Conservation (phyloP, 1,284 basidiomycete species). For the Microbotryum scabiosae region DNA sequence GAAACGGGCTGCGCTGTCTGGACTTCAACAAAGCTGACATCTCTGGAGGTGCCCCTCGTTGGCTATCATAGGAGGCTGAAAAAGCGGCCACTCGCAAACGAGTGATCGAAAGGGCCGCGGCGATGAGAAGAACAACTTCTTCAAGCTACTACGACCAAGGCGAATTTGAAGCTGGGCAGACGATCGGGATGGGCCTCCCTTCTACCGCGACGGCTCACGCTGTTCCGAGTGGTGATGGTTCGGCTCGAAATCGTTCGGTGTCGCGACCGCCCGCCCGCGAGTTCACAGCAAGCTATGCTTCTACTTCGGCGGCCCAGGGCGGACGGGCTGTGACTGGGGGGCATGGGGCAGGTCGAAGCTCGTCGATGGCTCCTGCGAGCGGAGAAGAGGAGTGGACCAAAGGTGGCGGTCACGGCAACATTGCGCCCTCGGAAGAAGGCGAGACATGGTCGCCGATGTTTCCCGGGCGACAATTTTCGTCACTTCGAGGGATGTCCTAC, state of each 20-base stretch:
- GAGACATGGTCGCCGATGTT: background rate
- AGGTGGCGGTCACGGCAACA: no score
- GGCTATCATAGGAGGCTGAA: conserved; percentile 13
- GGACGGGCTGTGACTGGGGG: no score
- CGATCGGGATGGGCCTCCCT: background rate
- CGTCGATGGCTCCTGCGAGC: no score
- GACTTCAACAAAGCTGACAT: background rate
- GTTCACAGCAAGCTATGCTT: no score
- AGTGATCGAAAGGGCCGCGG: conserved; percentile 7
- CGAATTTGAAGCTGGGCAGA: background rate
- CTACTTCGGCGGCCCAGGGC: no score
- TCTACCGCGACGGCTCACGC: background rate
- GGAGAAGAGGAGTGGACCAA: no score
- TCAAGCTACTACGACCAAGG: background rate
- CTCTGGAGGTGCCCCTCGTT: background rate
- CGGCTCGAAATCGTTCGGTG: no score
- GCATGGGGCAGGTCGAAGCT: no score
- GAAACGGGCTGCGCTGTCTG: background rate
- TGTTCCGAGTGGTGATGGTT: background rate
- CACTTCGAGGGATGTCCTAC: background rate
- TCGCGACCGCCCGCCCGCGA: no score
- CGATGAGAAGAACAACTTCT: background rate
- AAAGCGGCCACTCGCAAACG: conserved; percentile 8
- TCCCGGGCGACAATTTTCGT: conserved; percentile 5
- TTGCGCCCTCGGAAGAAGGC: background rate